Percentiles rank a stretch among this genome's conserved stretches.
Conservation (phyloP, 78 protist genomes). For the Anaeramoeba flamelloides region DNA sequence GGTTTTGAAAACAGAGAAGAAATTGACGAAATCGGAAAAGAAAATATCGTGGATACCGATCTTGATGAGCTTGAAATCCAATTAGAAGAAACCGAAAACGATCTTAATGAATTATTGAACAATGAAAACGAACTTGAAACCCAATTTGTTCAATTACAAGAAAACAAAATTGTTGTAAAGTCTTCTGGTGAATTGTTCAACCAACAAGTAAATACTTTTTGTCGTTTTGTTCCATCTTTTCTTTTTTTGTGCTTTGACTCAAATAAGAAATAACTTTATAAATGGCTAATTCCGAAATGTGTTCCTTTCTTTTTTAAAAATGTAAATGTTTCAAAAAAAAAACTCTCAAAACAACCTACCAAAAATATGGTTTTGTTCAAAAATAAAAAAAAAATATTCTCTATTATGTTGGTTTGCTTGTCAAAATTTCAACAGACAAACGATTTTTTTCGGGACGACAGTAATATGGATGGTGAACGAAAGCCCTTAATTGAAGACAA, state of each 20-base stretch:
- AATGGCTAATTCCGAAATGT: neutral
- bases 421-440: too few relatives aligned
- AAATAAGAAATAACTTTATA: neutral
- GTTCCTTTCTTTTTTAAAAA: neutral
- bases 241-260: neutral
- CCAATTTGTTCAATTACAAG: neutral
- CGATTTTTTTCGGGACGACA: neutral
- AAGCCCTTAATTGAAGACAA: neutral
- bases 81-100: neutral
- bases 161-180: neutral
- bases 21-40: neutral
- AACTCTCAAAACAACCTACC: too few relatives aligned
- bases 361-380: neutral
- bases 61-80: neutral
- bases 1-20: too few relatives aligned
- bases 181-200: neutral
- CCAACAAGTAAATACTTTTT: neutral
- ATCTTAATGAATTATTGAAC: neutral
- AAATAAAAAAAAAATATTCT: too few relatives aligned
- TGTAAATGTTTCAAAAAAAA: neutral
- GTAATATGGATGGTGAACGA: neutral
- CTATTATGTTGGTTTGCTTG: too few relatives aligned
- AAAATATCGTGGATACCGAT: neutral
- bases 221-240: neutral
- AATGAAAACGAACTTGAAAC: neutral